Base-by-base conservation (phyloP, 2,329 filamentous ascomycete species). In the Tolypocladium nubicola region DNA sequence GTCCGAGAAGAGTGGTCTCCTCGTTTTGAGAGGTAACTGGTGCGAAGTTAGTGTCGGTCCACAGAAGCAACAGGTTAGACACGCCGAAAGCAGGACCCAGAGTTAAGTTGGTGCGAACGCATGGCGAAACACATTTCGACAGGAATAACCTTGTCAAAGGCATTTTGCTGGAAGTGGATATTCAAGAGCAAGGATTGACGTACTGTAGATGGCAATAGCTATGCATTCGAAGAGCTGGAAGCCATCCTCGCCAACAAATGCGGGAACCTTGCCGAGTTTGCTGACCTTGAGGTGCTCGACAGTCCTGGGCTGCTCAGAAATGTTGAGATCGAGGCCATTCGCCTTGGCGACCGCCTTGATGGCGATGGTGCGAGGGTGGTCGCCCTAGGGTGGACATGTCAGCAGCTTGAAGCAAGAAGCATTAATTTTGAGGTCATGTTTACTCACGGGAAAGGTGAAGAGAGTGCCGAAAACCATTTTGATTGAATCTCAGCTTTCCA, bases 21-120 rank as follows among this genome's bases (percentile, higher is more conserved):
- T 97, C 93, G 77, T 99, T 99, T 81, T 99, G 94, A 68, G 94
- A 97, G 70, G 94, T 91, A 74, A 99, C 94, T 97, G 71, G 8
- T 4, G 30, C 30, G 8, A 33, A 4, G 30, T 33, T 33, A 33
- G 30, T 8, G 4, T 33, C 8, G 30, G 30, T 8, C 30, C 30
- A 33, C 30, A 8, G 30, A 33, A 33, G n/a, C 30, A 33, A 33
- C n/a, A n/a, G n/a, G n/a, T n/a, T n/a, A n/a, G n/a, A n/a, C n/a
- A n/a, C n/a, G n/a, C n/a, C n/a, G n/a, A n/a, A n/a, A n/a, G n/a
- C n/a, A n/a, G n/a, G n/a, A n/a, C n/a, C n/a, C n/a, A n/a, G n/a
- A n/a, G n/a, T n/a, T n/a, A n/a, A n/a, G n/a, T n/a, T n/a, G n/a
- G n/a, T n/a, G n/a, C n/a, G n/a, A n/a, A n/a, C n/a, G n/a, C n/a